Conservation (phyloP, 441 rosid genomes). For the Bocquillonia castaneifolia region DNA sequence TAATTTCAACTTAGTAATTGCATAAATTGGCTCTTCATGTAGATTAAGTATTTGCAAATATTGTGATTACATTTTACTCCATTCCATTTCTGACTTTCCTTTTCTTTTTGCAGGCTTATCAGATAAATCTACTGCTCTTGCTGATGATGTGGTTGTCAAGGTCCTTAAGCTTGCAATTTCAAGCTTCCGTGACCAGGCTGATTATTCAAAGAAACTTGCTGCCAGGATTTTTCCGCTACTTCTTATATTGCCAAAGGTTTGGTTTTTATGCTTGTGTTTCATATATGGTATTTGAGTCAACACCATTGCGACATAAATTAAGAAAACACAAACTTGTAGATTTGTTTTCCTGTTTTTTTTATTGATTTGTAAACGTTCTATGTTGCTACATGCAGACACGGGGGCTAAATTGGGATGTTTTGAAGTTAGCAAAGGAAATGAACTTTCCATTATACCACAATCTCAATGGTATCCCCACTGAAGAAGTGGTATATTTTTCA, state of each 20-base stretch:
- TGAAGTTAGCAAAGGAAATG: constrained; percentile 56
- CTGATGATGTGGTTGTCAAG: constrained; percentile 53
- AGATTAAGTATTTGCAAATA: background rate
- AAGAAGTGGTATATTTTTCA: constrained; percentile 43
- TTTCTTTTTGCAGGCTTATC: constrained; percentile 53
- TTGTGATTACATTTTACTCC: background rate
- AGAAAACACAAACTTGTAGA: background rate
- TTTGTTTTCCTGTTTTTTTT: background rate
- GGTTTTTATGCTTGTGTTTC: background rate
- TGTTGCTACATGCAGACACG: constrained; percentile 51
- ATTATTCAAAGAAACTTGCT: constrained; percentile 53
- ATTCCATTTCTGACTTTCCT: constrained; percentile 4
- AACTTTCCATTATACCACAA: constrained; percentile 63
- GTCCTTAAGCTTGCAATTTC: constrained; percentile 55
- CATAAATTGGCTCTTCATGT: background rate
- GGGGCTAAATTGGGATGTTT: constrained; percentile 52
- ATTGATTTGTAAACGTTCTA: constrained; percentile 14
- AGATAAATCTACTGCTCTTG: constrained; percentile 37
- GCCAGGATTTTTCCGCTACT: constrained; percentile 76
- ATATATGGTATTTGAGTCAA: constrained; percentile 1
- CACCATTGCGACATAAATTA: constrained; percentile 1
- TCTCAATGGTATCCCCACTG: constrained; percentile 38
- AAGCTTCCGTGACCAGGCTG: constrained; percentile 39
- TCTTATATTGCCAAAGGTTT: constrained; percentile 63
- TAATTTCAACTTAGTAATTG: background rate